A percentile compares a stretch with the other conserved stretches of the same genome.
Evolutionary conservation across 2,329 filamentous ascomycete genomes (phyloP).

Genomic region (Fusarium luffae): DNA sequence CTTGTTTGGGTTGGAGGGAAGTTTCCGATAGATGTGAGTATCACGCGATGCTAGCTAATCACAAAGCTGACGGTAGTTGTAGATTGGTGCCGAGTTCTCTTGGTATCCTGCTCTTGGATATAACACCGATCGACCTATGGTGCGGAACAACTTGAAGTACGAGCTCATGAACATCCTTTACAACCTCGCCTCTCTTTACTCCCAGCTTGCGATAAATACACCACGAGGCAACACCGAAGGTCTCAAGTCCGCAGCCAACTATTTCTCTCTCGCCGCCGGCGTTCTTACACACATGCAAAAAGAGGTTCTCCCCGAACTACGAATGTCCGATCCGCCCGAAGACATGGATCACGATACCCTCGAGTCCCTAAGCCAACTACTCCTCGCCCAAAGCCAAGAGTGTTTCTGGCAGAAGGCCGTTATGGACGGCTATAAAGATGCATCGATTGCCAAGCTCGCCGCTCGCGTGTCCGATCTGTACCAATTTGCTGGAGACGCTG

Average conservation of each 20-base stretch:
- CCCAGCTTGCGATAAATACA: constrained; percentile 85
- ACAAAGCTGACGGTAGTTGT: constrained; percentile 13
- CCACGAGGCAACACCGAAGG: constrained; percentile 84
- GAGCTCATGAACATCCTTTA: constrained; percentile 93
- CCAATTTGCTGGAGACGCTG: constrained; percentile 82
- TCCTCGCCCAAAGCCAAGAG: constrained; percentile 94
- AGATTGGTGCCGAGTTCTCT: constrained; percentile 94
- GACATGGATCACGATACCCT: constrained; percentile 94
- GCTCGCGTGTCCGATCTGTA: constrained; percentile 92
- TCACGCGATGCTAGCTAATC: neutral
- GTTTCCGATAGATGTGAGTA: constrained; percentile 87
- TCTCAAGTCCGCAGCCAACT: constrained; percentile 87
- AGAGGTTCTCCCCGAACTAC: constrained; percentile 82
- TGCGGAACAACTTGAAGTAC: constrained; percentile 75
- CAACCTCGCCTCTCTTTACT: constrained; percentile 93
- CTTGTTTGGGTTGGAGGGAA: constrained; percentile 93
- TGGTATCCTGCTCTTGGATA: constrained; percentile 97
- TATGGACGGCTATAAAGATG: constrained; percentile 92
- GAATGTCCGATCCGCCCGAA: constrained; percentile 83
- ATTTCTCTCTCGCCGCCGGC: constrained; percentile 88
- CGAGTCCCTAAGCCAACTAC: constrained; percentile 82
- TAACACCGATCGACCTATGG: constrained; percentile 78
- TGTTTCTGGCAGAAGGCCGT: constrained; percentile 99
- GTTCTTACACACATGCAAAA: constrained; percentile 82
- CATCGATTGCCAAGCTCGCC: constrained; percentile 89